Base-by-base conservation (phyloP, 176 grass and related monocot species). In the Raddia guianensis region DNA sequence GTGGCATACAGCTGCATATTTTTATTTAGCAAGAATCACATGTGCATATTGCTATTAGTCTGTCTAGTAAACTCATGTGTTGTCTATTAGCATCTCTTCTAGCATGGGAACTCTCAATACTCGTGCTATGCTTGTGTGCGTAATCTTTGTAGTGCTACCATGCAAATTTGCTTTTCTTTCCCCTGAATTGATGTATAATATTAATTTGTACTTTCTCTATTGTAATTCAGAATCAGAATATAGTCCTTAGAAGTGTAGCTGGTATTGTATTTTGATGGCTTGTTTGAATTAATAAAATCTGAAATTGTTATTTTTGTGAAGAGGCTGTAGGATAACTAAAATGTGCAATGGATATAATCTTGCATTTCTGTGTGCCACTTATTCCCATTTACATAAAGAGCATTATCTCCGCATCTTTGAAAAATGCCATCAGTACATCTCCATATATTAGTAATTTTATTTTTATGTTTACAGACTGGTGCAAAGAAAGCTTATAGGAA, bases 401-500 rank as follows among this genome's bases (percentile, higher is more conserved):
- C 20, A 40, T 46, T 32, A 65, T 12, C 49, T 80, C 55, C 27
- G 33, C 34, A 75, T 63, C 64, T 74, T 75, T 70, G 14, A 70
- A 81, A 51, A 63, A 48, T 63, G 48, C 2, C n/a, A 3, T 40
- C 12, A 3, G 21, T 40, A 48, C 51, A 68, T 80, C 46, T 53
- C 80, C 33, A 47, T 74, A 54, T 69, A 2, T 68, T 48, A 77
- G 18, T 76, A 80, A 80, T 75, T 76, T 67, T 42, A 51, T 52
- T 83, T 11, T 75, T 81, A 21, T 53, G 37, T 85, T 97, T 88
- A 44, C 87, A 98, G 95, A 93, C 13, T 37, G 83, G 89, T 63
- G 92, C 90, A 74, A 89, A 91, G 85, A 98, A 89, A 68, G 86
- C 77, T 70, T 98, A 72, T 72, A 89, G 75, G 63, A 98, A 91